Base-by-base conservation (phyloP, 2,329 filamentous ascomycete genomes). In the Aspergillus sp. region DNA sequence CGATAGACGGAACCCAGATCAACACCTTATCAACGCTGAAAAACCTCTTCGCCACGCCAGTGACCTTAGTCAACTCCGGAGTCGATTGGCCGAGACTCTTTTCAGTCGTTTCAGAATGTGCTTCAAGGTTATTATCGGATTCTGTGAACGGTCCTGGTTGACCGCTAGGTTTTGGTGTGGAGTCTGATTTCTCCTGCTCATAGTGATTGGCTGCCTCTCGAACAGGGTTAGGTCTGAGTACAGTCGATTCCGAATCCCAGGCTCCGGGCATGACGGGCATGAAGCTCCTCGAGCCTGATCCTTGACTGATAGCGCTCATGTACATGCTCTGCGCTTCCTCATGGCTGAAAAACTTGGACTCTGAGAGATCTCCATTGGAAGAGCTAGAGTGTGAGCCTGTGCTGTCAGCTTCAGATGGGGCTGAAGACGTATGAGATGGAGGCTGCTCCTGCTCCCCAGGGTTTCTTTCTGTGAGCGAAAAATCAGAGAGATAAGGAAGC, bases 251-350 rank as follows among this genome's bases (percentile, higher is more conserved):
- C 6, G 60, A 65, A 35, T 64, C 64, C 71, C 71, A 74, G 33
- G 62, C 70, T 6, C 72, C 72, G 13, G 72, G 72, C 50, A 74
- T 71, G 41, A 59, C 57, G 4, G 61, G 63, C 23, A 59, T 52
- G 41, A 65, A 64, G 44, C 58, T 60, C 23, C 51, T 54, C 45
- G 51, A 57, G 17, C 49, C 53, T 20, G 65, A 62, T 7, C 61
- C 62, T 33, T 69, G 66, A 49, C 77, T 81, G 47, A 82, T 70
- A 9, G 79, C 81, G 60, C 82, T 76, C 72, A 76, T 73, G 49
- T 76, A 76, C 65, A 76, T 69, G 53, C 73, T 76, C 48, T 74
- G 66, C n/a, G 74, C 74, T 56, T 76, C 72, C 49, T 75, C 72
- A 48, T 72, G 70, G 38, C 70, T 72, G 48, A 74, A 76, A 41